Base-by-base conservation (phyloP, 2,329 filamentous ascomycete genomes). In the Fusarium sp. region DNA sequence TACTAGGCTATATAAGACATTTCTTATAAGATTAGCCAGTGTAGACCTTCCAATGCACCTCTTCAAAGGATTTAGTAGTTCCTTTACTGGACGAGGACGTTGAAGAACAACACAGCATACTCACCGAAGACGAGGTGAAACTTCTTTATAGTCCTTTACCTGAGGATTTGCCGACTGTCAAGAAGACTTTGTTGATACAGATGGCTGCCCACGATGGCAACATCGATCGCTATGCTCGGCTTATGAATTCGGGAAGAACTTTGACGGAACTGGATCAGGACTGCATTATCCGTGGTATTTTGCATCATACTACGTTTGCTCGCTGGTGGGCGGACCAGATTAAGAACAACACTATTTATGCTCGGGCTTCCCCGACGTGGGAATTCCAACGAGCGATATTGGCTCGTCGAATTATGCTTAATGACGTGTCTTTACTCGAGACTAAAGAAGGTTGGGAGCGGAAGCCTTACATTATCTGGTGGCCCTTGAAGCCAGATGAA, bases 171-270 rank as follows among this genome's bases (percentile, higher is more conserved):
- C 58, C 46, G 11, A 65, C 62, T 1, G 52, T 65, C 1, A 65
- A 62, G 1, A 65, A 53, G 29, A 58, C 46, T 3, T 40, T 62
- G 2, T 30, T 62, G 6, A 53, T n/a, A 10, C 58, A 62, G 6
- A 65, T 65, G 62, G 62, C 62, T 1, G 62, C 62, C 15, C 12
- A 62, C 8, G 58, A 62, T 4, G 62, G 62, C 9, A 65, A 44
- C 4, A 40, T 65, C 4, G 58, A 65, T 1, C 58, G 58, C 13
- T 65, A 30, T 34, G 52, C 52, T 16, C 27, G 25, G 3, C 46
- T 65, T 1, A 15, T n/a, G 6, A n/a, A 24, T 15, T 45, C 15
- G 1, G 48, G 5, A 46, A 53, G 40, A 6, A 29, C 51, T 5
- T 44, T 61, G 32, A 38, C 49, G 1, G 6, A 7, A 5, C 8